Base-by-base conservation (phyloP, 257 asterid species). In the Nicotiana obtusifolia region DNA sequence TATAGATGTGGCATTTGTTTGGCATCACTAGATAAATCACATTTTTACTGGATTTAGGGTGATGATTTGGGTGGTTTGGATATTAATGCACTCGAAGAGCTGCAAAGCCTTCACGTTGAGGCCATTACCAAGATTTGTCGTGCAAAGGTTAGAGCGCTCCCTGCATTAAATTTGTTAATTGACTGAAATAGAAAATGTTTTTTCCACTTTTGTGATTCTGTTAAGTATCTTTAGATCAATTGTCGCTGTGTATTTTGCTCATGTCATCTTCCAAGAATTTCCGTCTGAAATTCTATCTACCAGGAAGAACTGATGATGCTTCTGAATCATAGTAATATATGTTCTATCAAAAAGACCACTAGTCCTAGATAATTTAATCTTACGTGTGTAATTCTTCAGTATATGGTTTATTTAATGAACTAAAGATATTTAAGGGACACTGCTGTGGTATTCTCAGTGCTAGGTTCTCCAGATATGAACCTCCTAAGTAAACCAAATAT, bases 61-160 rank as follows among this genome's bases (percentile, higher is more conserved):
- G 90, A 85, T 49, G 84, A 84, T 76, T 81, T 85, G 75, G 78
- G 81, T 33, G 82, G 84, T 60, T 65, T 85, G 90, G 85, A 85
- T 85, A 57, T 81, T 57, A 76, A 77, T 57, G 64, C 88, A 59
- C 90, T 87, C 37, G 88, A 85, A 33, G 86, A 87, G 85, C 64
- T 85, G 81, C 90, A 87, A 82, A 85, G 77, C 73, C 76, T 87
- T 81, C 90, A 87, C 56, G 88, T 87, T 30, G 90, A 87, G 73
- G 90, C 90, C 83, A 87, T 87, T 52, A 83, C 88, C 84, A 87
- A 84, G 86, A 87, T 87, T 64, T 85, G 85, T 66, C 85, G 82
- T 83, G 90, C 90, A 76, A 87, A 87, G 84, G 90, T 86, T 26
- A 75, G 80, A 75, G 62, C n/a, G 20, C 68, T 67, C 37, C 61